Conservation (phyloP, 352 stramenopile species). For the Blastocystis sp. region DNA sequence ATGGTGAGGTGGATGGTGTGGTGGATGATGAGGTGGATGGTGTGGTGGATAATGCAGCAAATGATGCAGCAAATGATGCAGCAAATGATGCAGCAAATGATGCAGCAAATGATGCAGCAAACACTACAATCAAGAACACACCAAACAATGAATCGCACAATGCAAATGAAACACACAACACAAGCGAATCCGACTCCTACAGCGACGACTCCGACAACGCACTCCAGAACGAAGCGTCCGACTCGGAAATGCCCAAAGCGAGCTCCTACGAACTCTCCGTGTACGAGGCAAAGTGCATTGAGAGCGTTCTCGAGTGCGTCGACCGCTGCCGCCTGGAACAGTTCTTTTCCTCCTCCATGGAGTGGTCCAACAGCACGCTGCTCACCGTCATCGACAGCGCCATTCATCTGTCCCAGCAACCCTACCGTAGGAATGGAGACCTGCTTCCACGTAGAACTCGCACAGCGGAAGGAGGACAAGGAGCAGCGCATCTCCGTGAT, state of each 20-base stretch:
- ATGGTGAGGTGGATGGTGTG: background rate
- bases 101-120: background rate
- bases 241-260: background rate
- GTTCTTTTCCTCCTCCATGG: slow-evolving; percentile 11
- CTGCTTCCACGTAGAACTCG: background rate
- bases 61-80: background rate
- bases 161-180: too few relatives aligned
- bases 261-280: slow-evolving; percentile 20
- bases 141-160: too few relatives aligned
- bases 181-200: background rate
- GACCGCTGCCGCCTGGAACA: slow-evolving; percentile 34
- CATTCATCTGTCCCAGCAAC: background rate
- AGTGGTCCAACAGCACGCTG: slow-evolving; percentile 43
- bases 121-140: background rate
- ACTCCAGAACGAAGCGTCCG: too few relatives aligned
- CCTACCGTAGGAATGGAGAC: background rate
- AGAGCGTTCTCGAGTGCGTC: slow-evolving; percentile 42
- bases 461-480: background rate
- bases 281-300: slow-evolving; percentile 4
- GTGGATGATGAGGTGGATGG: background rate
- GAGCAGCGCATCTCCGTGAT: slow-evolving; percentile 24
- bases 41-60: background rate
- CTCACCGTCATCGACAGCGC: background rate
- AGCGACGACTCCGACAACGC: background rate
- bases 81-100: background rate